Conservation (phyloP, 1,139 yeast species). For the Suzukiozyma palmioleophila region DNA sequence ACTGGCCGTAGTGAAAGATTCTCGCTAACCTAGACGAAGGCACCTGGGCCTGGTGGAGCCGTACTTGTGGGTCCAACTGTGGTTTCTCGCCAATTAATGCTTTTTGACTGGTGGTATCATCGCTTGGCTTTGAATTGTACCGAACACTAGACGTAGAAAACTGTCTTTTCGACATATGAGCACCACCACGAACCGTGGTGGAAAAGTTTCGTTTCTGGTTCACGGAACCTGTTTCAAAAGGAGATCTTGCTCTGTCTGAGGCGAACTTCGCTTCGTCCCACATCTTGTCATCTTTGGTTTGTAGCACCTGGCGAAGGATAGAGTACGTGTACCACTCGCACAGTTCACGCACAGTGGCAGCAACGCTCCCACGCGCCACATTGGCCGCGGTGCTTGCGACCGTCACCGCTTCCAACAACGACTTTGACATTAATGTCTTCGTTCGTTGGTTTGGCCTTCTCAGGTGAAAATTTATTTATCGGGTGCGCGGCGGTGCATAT, state of each 20-base stretch:
- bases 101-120: not conserved
- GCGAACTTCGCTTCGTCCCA: conserved; percentile 25
- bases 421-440: conserved; percentile 9
- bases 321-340: not conserved
- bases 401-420: conserved; percentile 23
- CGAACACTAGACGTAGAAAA: not conserved
- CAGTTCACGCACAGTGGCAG: not conserved
- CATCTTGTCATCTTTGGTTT: conserved; percentile 11
- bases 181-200: too few relatives aligned
- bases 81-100: conserved; percentile 29
- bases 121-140: not conserved
- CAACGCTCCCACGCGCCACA: conserved; percentile 19
- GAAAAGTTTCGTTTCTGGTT: too few relatives aligned
- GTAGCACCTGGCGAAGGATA: not conserved
- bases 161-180: not conserved
- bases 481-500: too few relatives aligned
- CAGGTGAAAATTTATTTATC: too few relatives aligned
- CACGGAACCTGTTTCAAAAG: too few relatives aligned
- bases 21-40: conserved; percentile 86
- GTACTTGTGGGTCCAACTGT: conserved; percentile 28
- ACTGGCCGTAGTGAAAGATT: conserved; percentile 84
- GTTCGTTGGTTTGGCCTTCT: too few relatives aligned
- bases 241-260: conserved; percentile 18
- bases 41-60: conserved; percentile 63
- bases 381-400: conserved; percentile 23